Percentiles rank a stretch among this genome's conserved stretches.
phyloP scores from a whole-genome alignment of 2,329 filamentous ascomycete species.

The Volutella citrinella region DNA sequence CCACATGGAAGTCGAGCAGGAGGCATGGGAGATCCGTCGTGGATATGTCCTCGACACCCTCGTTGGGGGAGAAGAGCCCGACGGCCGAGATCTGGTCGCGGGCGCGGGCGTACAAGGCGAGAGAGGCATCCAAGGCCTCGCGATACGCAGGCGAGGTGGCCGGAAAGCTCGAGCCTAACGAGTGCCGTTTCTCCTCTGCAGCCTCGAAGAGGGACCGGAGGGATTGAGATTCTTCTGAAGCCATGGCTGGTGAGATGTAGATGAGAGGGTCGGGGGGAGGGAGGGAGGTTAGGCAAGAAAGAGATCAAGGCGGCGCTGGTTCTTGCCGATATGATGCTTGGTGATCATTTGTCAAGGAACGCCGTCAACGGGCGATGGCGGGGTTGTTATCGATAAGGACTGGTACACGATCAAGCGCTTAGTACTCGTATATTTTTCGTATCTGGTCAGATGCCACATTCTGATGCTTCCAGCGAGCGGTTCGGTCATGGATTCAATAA shows the following conservation, averaged over 20 bases:
- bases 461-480: too few relatives aligned
- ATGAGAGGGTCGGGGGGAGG: constrained; percentile 4
- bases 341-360: too few relatives aligned
- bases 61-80: constrained; percentile 87
- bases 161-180: constrained; percentile 63
- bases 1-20: constrained; percentile 72
- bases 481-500: too few relatives aligned
- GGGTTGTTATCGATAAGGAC: background rate
- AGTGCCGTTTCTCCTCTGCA: constrained; percentile 49
- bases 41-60: constrained; percentile 80
- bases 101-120: constrained; percentile 72
- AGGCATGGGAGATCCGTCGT: constrained; percentile 86
- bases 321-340: constrained; percentile 2
- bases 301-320: background rate
- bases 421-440: too few relatives aligned
- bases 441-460: too few relatives aligned
- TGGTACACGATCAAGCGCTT: too few relatives aligned
- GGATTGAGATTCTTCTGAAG: constrained; percentile 43
- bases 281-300: background rate
- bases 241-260: constrained; percentile 29
- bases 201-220: constrained; percentile 48
- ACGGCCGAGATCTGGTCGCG: constrained; percentile 65
- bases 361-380: too few relatives aligned
- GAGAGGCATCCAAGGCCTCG: constrained; percentile 62
- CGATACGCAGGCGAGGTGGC: constrained; percentile 64